Evolutionary conservation across 495 filamentous ascomycete species (phyloP).

Genomic region (Elaphomyces granulatus): DNA sequence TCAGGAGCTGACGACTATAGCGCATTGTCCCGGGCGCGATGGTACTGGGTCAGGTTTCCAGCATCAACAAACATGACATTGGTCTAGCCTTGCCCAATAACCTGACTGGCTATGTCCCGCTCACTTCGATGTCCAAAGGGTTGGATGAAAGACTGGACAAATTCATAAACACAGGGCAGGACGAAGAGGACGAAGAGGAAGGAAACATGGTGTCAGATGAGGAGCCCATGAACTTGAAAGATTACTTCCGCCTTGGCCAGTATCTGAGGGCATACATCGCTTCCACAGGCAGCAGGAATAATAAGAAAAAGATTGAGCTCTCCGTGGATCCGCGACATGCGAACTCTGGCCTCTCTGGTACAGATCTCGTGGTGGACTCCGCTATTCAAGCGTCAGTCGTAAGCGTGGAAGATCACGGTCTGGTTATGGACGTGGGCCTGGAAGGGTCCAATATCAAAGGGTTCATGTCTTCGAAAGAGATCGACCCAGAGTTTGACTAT

Average conservation of each 20-base stretch:
- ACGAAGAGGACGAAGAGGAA: conserved; percentile 36
- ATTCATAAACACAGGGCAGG: conserved; percentile 43
- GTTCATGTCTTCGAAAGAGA: conserved; percentile 81
- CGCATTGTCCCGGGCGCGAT: conserved; percentile 69
- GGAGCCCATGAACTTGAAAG: conserved; percentile 51
- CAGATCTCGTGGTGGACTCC: conserved; percentile 53
- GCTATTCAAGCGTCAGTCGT: conserved; percentile 75
- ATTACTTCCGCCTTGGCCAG: conserved; percentile 69
- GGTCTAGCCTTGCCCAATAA: conserved; percentile 81
- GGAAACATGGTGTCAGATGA: conserved; percentile 31
- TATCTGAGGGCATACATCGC: conserved; percentile 77
- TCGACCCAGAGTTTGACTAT: conserved; percentile 43
- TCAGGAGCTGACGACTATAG: conserved; percentile 36
- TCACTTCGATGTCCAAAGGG: conserved; percentile 74
- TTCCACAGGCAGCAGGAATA: conserved; percentile 51
- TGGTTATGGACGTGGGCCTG: conserved; percentile 84
- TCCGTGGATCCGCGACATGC: conserved; percentile 60
- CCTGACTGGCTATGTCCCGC: conserved; percentile 72
- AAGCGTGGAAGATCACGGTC: conserved; percentile 89
- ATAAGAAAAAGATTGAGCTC: conserved; percentile 69
- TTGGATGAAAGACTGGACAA: conserved; percentile 53
- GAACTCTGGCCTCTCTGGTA: conserved; percentile 56
- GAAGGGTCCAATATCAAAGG: conserved; percentile 51
- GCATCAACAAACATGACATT: conserved; percentile 66
- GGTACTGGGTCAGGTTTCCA: conserved; percentile 72